These are phyloP conservation scores for Raphanus raphanistrum DNA, from an alignment of 345 rosid genomes.

Conservation along the genomic window DNA sequence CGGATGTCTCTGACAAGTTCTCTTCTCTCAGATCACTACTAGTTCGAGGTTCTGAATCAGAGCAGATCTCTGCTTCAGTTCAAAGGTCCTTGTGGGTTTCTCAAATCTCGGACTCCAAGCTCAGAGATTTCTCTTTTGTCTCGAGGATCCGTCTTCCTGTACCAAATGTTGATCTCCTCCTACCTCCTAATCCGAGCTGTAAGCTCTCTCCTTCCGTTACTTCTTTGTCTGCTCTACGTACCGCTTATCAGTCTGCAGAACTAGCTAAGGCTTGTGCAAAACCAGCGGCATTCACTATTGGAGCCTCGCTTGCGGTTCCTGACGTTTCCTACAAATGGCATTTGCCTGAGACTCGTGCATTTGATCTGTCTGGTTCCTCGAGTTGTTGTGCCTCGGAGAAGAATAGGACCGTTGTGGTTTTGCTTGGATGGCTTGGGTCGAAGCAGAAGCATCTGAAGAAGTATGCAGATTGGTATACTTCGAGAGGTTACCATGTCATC, in stretches of 20 bases:
- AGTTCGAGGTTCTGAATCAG: slow-evolving; percentile 40
- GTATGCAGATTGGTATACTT: slow-evolving; percentile 96
- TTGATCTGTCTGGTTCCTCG: slow-evolving; percentile 55
- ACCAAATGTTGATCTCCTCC: slow-evolving; percentile 50
- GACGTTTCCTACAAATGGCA: slow-evolving; percentile 86
- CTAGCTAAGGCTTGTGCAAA: slow-evolving; percentile 60
- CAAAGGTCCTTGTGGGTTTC: slow-evolving; percentile 57
- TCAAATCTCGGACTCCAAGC: slow-evolving; percentile 59
- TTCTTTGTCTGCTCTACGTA: slow-evolving; percentile 52
- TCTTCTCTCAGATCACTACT: slow-evolving; percentile 43
- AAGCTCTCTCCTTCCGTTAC: slow-evolving; percentile 40
- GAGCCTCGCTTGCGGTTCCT: slow-evolving; percentile 45
- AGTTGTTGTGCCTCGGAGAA: slow-evolving; percentile 63
- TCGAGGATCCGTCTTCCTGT: slow-evolving; percentile 56
- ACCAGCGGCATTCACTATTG: slow-evolving; percentile 40
- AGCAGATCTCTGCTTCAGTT: slow-evolving; percentile 41
- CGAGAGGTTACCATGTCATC: slow-evolving; percentile 86
- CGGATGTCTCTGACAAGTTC: slow-evolving; percentile 61
- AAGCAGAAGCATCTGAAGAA: slow-evolving; percentile 90
- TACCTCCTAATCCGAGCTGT: slow-evolving; percentile 37
- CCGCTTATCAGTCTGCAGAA: slow-evolving; percentile 65
- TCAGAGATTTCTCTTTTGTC: slow-evolving; percentile 57
- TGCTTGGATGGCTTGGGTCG: slow-evolving; percentile 98
- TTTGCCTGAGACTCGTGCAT: slow-evolving; percentile 63
- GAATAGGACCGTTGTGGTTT: slow-evolving; percentile 84